These are phyloP conservation scores for Umbelopsis isabellina DNA, from an alignment of 192 early-diverging fungal genomes.

Conservation along the genomic window DNA sequence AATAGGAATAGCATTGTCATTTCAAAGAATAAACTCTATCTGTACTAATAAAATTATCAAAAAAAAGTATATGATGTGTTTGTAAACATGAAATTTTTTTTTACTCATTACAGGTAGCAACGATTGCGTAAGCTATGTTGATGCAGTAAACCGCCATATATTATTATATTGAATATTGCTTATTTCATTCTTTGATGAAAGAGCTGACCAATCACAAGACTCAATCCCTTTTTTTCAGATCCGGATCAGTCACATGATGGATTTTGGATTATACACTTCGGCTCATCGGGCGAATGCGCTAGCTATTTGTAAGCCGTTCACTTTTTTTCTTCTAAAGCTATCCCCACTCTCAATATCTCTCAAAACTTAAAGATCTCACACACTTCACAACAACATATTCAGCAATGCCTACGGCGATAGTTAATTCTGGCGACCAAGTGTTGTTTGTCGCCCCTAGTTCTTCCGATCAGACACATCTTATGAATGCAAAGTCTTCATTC, in stretches of 20 bases:
- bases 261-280: background rate
- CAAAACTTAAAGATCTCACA: background rate
- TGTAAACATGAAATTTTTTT: too few species aligned
- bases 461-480: slow-evolving; percentile 44
- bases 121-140: too few species aligned
- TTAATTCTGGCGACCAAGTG: slow-evolving; percentile 51
- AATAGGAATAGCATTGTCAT: background rate
- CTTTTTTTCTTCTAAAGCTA: background rate
- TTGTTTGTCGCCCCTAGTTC: slow-evolving; percentile 50
- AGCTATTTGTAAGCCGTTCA: slow-evolving; percentile 15
- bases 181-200: too few species aligned
- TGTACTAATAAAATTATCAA: slow-evolving; percentile 8
- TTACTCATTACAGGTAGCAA: too few species aligned
- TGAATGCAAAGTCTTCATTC: slow-evolving; percentile 46
- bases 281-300: background rate
- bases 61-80: too few species aligned
- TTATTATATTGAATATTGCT: too few species aligned
- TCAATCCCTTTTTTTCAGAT: background rate
- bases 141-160: too few species aligned
- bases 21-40: background rate
- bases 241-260: slow-evolving; percentile 12
- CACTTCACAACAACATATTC: background rate
- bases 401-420: slow-evolving; percentile 15
- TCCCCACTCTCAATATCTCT: slow-evolving; percentile 8
- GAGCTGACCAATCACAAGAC: background rate